Evolutionary conservation across 768 basidiomycete genomes (phyloP), one percentile per base, ranked within the genome.

Genomic region (Glaciozyma martinii): DNA sequence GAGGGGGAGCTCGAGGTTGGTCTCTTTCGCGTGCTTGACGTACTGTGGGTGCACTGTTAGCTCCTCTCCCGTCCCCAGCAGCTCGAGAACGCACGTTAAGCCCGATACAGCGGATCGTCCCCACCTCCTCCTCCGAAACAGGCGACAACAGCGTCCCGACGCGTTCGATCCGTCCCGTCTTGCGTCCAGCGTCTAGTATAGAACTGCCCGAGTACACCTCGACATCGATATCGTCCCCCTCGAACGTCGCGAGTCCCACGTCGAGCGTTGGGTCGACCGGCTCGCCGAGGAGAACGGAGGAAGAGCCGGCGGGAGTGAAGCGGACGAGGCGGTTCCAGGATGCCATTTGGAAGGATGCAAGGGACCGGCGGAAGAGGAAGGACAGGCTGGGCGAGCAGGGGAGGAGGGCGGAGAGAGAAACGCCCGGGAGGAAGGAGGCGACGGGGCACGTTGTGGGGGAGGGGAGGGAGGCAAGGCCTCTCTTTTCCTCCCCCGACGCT

Each of bases 101-200:
- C 1, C 77, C 77, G 16, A 76, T 76, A 66, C 76, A 76, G 5
- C 77, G 65, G 42, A 78, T 76, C 3, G 76, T 77, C 1, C 76
- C 76, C 23, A 75, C 75, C 59, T 77, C 76, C 4, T 56, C 56
- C 64, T 62, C 56, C 0, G 70, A 44, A 47, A 78, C 56, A 3
- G 76, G 77, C 25, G 66, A 71, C 55, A 77, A 49, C 23, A 78
- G 33, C 60, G 40, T 56, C 43, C 58, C 71, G 6, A 77, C 76
- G 16, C 47, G 30, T 52, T 65, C 74, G 40, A 30, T 66, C 62
- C 62, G 47, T 0, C 74, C 75, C 25, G 75, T 76, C 55, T 62
- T 66, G 18, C 66, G 54, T 18, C 77, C 76, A 18, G 77, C 71
- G 3, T 5, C n/a, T 1, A 77, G 59, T 8, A 76, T 58, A 12